phyloP scores from a whole-genome alignment of 306 rosid species.

The Macrotyloma uniflorum region DNA sequence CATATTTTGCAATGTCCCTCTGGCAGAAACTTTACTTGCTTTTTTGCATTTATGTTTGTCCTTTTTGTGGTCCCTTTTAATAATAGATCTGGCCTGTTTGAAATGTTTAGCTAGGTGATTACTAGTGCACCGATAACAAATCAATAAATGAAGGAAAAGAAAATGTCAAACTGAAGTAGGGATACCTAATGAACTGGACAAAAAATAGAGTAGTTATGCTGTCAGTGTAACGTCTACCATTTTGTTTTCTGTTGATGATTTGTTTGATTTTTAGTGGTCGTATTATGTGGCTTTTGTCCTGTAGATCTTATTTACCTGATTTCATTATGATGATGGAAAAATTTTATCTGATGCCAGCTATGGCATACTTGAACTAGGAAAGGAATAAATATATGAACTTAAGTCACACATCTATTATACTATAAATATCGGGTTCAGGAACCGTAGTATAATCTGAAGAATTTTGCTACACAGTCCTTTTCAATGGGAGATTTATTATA shows the following conservation, averaged over 20 bases:
- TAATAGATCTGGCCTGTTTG: slow-evolving; percentile 11
- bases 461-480: slow-evolving; percentile 6
- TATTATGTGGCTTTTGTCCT: slow-evolving; percentile 29
- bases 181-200: slow-evolving; percentile 12
- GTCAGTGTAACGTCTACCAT: slow-evolving; percentile 10
- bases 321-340: background rate
- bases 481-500: slow-evolving; percentile 14
- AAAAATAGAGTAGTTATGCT: background rate
- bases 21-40: background rate
- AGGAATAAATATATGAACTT: slow-evolving; percentile 1
- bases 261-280: slow-evolving; percentile 13
- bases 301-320: slow-evolving; percentile 12
- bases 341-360: slow-evolving; percentile 12
- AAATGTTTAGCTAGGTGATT: slow-evolving; percentile 15
- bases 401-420: background rate
- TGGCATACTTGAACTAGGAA: background rate
- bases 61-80: slow-evolving; percentile 22
- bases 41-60: slow-evolving; percentile 24
- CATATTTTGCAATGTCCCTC: slow-evolving; percentile 7
- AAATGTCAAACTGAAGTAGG: slow-evolving; percentile 15
- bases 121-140: background rate
- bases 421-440: slow-evolving; percentile 18
- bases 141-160: slow-evolving; percentile 1
- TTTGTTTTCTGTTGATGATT: slow-evolving; percentile 26
- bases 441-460: background rate